These are phyloP conservation scores for Elasticomyces elasticus DNA, from an alignment of 495 filamentous ascomycete genomes.

Conservation along the genomic window DNA sequence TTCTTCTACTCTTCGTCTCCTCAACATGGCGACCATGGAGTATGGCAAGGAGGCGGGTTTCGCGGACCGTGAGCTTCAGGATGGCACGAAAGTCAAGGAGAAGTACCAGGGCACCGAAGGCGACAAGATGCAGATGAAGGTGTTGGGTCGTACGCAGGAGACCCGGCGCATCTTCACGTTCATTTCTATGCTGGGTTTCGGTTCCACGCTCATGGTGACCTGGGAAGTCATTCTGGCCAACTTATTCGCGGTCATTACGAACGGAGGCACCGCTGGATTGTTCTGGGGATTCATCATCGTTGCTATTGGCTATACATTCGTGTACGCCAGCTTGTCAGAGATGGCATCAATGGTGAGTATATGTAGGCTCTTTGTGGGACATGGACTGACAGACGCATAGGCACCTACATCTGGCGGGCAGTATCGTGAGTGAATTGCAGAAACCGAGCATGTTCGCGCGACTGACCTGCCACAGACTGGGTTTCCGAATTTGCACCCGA, in stretches of 20 bases:
- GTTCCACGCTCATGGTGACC: constrained; percentile 41
- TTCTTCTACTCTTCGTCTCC: neutral
- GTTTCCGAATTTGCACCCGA: constrained; percentile 13
- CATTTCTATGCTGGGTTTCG: constrained; percentile 43
- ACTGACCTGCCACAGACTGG: constrained; percentile 9
- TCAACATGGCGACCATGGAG: neutral
- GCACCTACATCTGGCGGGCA: constrained; percentile 17
- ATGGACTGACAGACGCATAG: too few relatives aligned
- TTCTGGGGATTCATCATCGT: constrained; percentile 19
- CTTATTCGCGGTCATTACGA: constrained; percentile 22
- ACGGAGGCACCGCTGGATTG: constrained; percentile 19
- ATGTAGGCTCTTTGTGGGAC: neutral
- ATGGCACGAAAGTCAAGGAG: neutral
- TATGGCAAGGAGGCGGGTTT: neutral
- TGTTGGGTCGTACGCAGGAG: constrained; percentile 3
- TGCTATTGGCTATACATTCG: constrained; percentile 1
- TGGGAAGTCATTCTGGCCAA: constrained; percentile 39
- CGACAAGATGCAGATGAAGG: neutral
- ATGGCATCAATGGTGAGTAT: constrained; percentile 17
- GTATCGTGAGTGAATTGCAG: constrained; percentile 8
- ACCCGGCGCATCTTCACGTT: constrained; percentile 41
- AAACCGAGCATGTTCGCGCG: neutral
- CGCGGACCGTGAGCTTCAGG: neutral
- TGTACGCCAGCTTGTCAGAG: constrained; percentile 14
- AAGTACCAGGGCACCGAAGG: neutral